Evolutionary conservation across 305 asterid species (phyloP), one percentile per base, ranked within the genome.

Genomic region (Solanum hybrid): DNA sequence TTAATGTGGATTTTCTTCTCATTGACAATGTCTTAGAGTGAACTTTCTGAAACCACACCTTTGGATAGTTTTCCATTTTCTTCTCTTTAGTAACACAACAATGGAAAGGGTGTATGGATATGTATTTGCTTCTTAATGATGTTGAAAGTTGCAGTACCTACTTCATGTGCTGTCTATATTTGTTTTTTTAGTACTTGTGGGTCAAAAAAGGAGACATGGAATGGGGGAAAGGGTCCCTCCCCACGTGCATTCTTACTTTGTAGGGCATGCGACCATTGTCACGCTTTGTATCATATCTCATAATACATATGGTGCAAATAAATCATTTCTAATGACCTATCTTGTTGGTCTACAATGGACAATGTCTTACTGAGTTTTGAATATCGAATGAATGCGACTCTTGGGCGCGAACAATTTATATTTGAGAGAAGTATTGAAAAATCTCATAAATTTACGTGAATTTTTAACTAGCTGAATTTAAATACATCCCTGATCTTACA

Each of bases 191-290:
- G 7, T 76, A 27, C 11, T 51, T 84, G 7, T 10, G 42, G 87
- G 87, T 84, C 31, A n/a, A n/a, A n/a, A 31, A 84, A 84, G 27
- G 87, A 84, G 42, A 81, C 36, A 40, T 27, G 64, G 69, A 1
- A 10, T 69, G 76, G 17, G 76, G 6, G 7, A 51, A 29, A 29
- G 14, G 87, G 75, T 5, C 87, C 11, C 75, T 31, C 32, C 32
- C 32, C 32, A 31, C 32, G 32, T 31, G 32, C 40, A 45, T 45
- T 31, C 11, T 69, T 84, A 29, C 73, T 42, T 19, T 84, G 87
- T 51, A 51, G 75, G 75, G 75, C 11, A 84, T 51, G 75, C 40
- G 22, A 51, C 73, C 29, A 17, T 17, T 29, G 73, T 51, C 87
- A 82, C 27, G 87, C 87, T 45, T 84, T 51, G 22, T 3, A 29